Evolutionary conservation across 768 basidiomycete species (phyloP).

Genomic region (Cyathus striatus): DNA sequence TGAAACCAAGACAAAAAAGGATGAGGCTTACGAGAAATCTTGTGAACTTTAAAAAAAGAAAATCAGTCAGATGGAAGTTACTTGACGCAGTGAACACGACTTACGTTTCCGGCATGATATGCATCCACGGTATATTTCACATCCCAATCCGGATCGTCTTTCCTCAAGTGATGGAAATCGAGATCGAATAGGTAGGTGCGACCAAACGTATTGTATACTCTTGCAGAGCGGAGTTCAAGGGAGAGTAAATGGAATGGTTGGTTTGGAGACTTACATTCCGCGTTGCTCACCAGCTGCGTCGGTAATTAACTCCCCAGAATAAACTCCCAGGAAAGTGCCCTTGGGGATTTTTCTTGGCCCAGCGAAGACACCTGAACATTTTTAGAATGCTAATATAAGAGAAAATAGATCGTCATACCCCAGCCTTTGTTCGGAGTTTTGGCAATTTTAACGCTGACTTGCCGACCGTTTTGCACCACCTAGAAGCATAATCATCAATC

Average conservation of each 20-base stretch:
- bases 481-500: conserved; percentile 17
- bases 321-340: conserved; percentile 78
- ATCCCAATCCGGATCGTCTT: conserved; percentile 27
- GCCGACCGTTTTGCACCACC: conserved; percentile 83
- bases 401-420: conserved; percentile 46
- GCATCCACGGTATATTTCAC: conserved; percentile 71
- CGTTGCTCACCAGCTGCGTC: conserved; percentile 63
- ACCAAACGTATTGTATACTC: conserved; percentile 70
- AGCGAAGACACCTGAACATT: conserved; percentile 61
- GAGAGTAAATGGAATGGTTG: neutral
- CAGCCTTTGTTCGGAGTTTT: conserved; percentile 81
- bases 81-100: conserved; percentile 13
- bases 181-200: conserved; percentile 80
- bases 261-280: conserved; percentile 46
- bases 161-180: conserved; percentile 66
- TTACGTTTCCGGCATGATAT: conserved; percentile 81
- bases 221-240: no score
- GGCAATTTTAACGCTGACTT: conserved; percentile 52
- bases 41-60: conserved; percentile 60
- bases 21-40: conserved; percentile 63
- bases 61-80: neutral
- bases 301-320: conserved; percentile 77
- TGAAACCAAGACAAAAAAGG: neutral
- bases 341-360: conserved; percentile 55
- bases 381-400: conserved; percentile 1